phyloP scores from a whole-genome alignment of 176 grass and related monocot species.

The Coix lacrymajobi region DNA sequence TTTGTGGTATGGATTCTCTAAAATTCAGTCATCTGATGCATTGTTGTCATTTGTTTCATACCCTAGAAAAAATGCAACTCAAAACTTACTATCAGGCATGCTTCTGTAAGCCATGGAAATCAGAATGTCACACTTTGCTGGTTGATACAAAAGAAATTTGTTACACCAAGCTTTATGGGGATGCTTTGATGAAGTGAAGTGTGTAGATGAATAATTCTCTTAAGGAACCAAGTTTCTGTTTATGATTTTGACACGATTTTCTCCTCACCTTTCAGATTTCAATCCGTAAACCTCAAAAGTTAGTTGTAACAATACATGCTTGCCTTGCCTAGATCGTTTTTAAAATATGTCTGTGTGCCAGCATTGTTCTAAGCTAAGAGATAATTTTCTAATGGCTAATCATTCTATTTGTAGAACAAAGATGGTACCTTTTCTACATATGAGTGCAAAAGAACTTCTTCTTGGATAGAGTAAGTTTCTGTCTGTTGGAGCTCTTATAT shows the following conservation, averaged over 20 bases:
- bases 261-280: background rate
- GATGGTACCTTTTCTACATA: constrained; percentile 58
- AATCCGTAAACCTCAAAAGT: too few species aligned
- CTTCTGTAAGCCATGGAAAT: background rate
- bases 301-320: too few species aligned
- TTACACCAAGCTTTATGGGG: background rate
- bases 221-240: background rate
- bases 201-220: background rate
- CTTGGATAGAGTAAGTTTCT: constrained; percentile 44
- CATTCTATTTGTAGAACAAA: constrained; percentile 27
- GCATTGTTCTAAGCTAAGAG: background rate
- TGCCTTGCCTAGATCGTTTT: background rate
- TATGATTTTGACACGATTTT: background rate
- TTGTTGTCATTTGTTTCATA: background rate
- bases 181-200: too few species aligned
- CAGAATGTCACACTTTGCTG: background rate
- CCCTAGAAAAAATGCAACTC: background rate
- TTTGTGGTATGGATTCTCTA: constrained; percentile 19
- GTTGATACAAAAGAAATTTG: background rate
- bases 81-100: background rate
- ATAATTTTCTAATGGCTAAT: background rate
- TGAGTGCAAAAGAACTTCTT: constrained; percentile 41
- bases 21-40: background rate
- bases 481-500: too few species aligned
- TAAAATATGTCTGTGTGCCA: too few species aligned